phyloP scores from a whole-genome alignment of 2,329 filamentous ascomycete species.

The Capronia epimyces region DNA sequence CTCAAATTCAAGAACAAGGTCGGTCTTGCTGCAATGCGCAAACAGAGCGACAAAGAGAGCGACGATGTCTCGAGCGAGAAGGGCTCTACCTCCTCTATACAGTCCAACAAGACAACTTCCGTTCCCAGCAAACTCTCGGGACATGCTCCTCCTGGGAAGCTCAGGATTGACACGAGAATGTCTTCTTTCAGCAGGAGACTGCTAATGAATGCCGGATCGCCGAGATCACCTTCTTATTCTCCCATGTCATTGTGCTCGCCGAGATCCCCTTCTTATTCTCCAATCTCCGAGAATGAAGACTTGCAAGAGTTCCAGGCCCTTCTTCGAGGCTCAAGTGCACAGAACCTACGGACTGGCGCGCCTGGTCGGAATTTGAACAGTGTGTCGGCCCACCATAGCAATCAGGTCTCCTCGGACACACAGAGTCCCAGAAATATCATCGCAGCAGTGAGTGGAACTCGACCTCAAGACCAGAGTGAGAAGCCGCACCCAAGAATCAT shows the following conservation, averaged over 20 bases:
- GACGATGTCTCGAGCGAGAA: not conserved
- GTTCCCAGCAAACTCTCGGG: not conserved
- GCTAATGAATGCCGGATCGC: not conserved
- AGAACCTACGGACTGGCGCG: not conserved
- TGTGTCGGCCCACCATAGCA: too few relatives aligned
- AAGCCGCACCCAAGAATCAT: not conserved
- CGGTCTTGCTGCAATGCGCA: constrained; percentile 2
- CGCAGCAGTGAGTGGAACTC: not conserved
- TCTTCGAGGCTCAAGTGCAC: not conserved
- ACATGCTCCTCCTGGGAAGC: not conserved
- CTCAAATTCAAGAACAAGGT: constrained; percentile 13
- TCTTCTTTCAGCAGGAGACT: not conserved
- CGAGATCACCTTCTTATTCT: not conserved
- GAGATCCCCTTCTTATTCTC: constrained; percentile 8
- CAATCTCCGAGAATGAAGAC: constrained; percentile 12
- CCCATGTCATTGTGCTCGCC: not conserved
- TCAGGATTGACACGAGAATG: not conserved
- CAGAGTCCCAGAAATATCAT: not conserved
- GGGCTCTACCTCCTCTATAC: not conserved
- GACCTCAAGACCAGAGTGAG: not conserved
- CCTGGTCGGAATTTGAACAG: too few relatives aligned
- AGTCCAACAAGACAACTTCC: too few relatives aligned
- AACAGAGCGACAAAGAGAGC: not conserved
- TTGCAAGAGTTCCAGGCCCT: constrained; percentile 5
- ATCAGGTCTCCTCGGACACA: too few relatives aligned